Conservation (phyloP, 345 rosid genomes). For the Corymbia maculata region DNA sequence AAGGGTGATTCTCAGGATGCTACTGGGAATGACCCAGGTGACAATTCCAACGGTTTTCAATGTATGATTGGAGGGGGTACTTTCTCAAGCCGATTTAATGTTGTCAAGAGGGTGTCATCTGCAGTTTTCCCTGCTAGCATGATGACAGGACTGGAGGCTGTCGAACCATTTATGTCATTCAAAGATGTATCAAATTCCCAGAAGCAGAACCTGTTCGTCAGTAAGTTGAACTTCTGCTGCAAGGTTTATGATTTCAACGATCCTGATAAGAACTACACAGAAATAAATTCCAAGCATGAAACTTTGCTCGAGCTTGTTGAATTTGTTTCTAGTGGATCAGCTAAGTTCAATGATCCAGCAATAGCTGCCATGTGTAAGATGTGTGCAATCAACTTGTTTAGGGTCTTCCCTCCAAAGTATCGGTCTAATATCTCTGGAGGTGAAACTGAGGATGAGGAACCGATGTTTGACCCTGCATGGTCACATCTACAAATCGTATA, state of each 20-base stretch:
- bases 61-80: slow-evolving; percentile 49
- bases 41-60: slow-evolving; percentile 26
- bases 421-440: slow-evolving; percentile 31
- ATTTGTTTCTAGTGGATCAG: slow-evolving; percentile 58
- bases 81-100: slow-evolving; percentile 55
- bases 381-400: slow-evolving; percentile 53
- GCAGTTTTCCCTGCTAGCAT: slow-evolving; percentile 76
- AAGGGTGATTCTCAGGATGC: slow-evolving; percentile 38
- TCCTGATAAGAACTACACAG: slow-evolving; percentile 31
- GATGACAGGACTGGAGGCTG: slow-evolving; percentile 64
- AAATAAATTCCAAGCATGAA: slow-evolving; percentile 51
- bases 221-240: slow-evolving; percentile 62
- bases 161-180: slow-evolving; percentile 63
- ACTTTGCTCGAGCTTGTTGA: slow-evolving; percentile 49
- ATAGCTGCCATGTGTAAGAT: slow-evolving; percentile 54
- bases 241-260: slow-evolving; percentile 41
- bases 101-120: slow-evolving; percentile 72
- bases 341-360: slow-evolving; percentile 53
- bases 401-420: slow-evolving; percentile 64
- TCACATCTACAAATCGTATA: slow-evolving; percentile 58
- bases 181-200: slow-evolving; percentile 63
- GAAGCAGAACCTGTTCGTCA: slow-evolving; percentile 59
- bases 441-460: slow-evolving; percentile 67
- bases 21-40: slow-evolving; percentile 22
- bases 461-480: slow-evolving; percentile 78